Evolutionary conservation across 2,329 filamentous ascomycete species (phyloP).

Genomic region (Cladosporium sp.): DNA sequence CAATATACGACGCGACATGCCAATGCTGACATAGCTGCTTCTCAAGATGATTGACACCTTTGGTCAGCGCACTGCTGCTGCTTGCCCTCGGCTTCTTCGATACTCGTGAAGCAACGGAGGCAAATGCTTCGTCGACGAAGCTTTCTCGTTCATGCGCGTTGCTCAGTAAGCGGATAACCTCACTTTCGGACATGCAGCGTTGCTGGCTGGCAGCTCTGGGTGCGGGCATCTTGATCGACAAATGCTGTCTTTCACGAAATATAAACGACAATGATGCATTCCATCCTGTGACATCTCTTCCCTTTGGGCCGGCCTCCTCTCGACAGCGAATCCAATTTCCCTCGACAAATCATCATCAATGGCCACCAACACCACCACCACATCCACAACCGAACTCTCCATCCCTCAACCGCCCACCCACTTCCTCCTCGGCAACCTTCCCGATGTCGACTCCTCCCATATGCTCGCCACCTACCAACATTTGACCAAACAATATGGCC

Average conservation of each 20-base stretch:
- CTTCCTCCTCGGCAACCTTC: conserved; percentile 61
- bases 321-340: background rate
- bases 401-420: conserved; percentile 57
- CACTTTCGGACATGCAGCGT: background rate
- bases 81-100: background rate
- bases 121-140: background rate
- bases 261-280: background rate
- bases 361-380: background rate
- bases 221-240: no score
- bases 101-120: background rate
- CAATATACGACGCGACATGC: background rate
- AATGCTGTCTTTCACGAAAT: background rate
- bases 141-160: background rate
- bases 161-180: conserved; percentile 5
- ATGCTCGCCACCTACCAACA: conserved; percentile 51
- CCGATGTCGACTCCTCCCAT: conserved; percentile 51
- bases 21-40: conserved; percentile 8
- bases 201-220: background rate
- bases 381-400: conserved; percentile 3
- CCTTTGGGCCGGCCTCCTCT: background rate
- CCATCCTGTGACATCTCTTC: background rate
- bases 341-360: background rate
- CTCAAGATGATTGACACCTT: background rate
- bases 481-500: conserved; percentile 58
- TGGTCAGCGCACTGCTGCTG: background rate